Evolutionary conservation across 2,329 filamentous ascomycete species (phyloP), one percentile per base, ranked within the genome.

Genomic region (Myriosclerotinia duriaeana): DNA sequence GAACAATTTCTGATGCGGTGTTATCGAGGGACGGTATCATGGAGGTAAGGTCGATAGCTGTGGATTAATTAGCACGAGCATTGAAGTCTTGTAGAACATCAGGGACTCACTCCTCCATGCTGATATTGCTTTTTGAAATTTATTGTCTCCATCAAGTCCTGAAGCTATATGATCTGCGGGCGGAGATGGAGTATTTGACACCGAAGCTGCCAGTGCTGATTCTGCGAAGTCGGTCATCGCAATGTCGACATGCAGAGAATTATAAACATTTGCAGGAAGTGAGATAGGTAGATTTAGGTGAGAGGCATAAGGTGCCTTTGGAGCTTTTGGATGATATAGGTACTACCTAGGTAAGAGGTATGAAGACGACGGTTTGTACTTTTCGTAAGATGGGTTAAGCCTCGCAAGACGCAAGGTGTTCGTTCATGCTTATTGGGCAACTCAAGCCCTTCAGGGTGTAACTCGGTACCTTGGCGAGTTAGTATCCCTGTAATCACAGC

Each of bases 41-140:
- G 34, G 85, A 87, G 58, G 91, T 90, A 67, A 99, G 84, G 77
- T 97, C 92, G 78, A 99, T 92, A 74, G 88, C 93, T 97, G 74
- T 53, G 67, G 61, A 69, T 69, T 69, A 22, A 68, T 67, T 44
- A 65, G 48, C 54, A 53, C 26, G 62, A 42, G 64, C 60, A 59
- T 56, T 60, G 55, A 64, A 59, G 50, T 61, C 36, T 22, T 14
- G 12, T 59, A 40, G 63, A 38, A 50, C 60, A 11, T 53, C 36
- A 44, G 15, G 36, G 30, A 55, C 82, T 68, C 86, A 97, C 93
- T 93, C 82, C 95, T 89, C 95, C 95, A 99, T 77, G 93, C 91
- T 70, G 92, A 91, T 73, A 99, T 96, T 66, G 95, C 95, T 77
- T 89, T 90, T 78, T 99, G 95, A 78, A 99, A 99, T 79, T 97